Conservation (phyloP, 352 stramenopile genomes). For the Phytopythium litorale region DNA sequence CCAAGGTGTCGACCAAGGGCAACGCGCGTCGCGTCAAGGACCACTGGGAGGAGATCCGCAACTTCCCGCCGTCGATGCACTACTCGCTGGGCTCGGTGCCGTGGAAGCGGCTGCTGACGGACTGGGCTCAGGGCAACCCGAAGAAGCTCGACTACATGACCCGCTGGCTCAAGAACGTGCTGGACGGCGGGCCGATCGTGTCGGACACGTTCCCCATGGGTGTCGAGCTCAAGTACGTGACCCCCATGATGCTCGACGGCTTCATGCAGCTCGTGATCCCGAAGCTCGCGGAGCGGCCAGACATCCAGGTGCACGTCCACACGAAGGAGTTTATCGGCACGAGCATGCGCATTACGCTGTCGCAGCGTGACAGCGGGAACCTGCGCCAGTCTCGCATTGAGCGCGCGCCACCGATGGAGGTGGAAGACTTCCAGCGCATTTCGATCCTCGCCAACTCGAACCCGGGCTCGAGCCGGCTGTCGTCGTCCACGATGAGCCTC, state of each 20-base stretch:
- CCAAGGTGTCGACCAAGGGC: constrained; percentile 68
- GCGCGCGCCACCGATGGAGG: constrained; percentile 37
- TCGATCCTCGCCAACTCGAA: constrained; percentile 49
- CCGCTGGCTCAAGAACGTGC: constrained; percentile 85
- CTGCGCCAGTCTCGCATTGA: constrained; percentile 18
- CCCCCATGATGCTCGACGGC: constrained; percentile 87
- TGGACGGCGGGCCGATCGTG: constrained; percentile 80
- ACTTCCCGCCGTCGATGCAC: constrained; percentile 77
- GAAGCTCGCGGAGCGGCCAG: constrained; percentile 76
- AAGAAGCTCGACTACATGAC: constrained; percentile 92
- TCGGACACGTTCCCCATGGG: constrained; percentile 87
- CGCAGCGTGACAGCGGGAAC: constrained; percentile 39
- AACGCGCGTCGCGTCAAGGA: constrained; percentile 83
- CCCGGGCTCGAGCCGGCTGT: constrained; percentile 38
- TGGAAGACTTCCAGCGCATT: constrained; percentile 69
- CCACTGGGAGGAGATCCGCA: constrained; percentile 88
- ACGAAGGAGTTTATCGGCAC: constrained; percentile 90
- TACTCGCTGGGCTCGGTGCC: constrained; percentile 81
- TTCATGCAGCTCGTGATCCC: constrained; percentile 90
- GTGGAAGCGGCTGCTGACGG: constrained; percentile 82
- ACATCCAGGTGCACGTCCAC: constrained; percentile 86
- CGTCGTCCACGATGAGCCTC: constrained; percentile 45
- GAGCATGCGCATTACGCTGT: constrained; percentile 87
- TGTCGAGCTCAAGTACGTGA: constrained; percentile 88
- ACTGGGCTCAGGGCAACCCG: constrained; percentile 86